Base-by-base conservation (phyloP, 2,329 filamentous ascomycete genomes). In the Ophiostoma tasmaniense region DNA sequence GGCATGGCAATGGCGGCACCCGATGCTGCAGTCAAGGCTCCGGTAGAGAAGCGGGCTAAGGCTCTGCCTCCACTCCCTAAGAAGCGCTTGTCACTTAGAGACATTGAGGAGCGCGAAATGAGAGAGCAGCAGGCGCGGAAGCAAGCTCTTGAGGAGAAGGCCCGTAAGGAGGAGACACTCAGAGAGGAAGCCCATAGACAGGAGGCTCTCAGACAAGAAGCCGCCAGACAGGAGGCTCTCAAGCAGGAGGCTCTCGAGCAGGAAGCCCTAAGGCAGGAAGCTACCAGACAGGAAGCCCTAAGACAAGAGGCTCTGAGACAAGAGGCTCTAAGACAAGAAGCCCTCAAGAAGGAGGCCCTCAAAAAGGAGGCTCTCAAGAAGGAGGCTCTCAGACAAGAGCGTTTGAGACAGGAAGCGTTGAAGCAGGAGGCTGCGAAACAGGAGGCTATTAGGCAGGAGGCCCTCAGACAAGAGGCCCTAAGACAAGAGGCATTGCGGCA, bases 271-370 rank as follows among this genome's bases (percentile, higher is more conserved):
- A 35, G 30, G 37, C 8, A 62, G 4, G 30, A 64, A 11, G 59
- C 62, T n/a, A 2, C 13, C 6, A n/a, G 33, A 17, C 30, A 64
- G 62, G 62, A 37, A 11, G 33, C 30, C 14, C 28, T 35, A 5
- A 62, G 28, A 35, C 11, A 62, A 14, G 28, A 62, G 59, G 59
- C 59, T 5, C 25, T 73, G 6, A 69, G 69, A 33, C 71, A 74
- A n/a, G 76, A 74, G 69, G 73, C n/a, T n/a, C n/a, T n/a, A 77
- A 17, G 35, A 37, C 35, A 39, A 14, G 37, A 39, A 11, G 37
- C 37, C 10, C 71, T 77, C 13, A 30, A 13, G 7, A 10, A 62
- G 17, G 25, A 62, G 25, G 59, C 25, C 6, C 28, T 30, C 3
- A 30, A 7, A 2, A 7, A 62, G 17, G 28, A 30, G 55, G 25